Conservation (phyloP, 805 yeast species). For the Candida ascalaphidarum region DNA sequence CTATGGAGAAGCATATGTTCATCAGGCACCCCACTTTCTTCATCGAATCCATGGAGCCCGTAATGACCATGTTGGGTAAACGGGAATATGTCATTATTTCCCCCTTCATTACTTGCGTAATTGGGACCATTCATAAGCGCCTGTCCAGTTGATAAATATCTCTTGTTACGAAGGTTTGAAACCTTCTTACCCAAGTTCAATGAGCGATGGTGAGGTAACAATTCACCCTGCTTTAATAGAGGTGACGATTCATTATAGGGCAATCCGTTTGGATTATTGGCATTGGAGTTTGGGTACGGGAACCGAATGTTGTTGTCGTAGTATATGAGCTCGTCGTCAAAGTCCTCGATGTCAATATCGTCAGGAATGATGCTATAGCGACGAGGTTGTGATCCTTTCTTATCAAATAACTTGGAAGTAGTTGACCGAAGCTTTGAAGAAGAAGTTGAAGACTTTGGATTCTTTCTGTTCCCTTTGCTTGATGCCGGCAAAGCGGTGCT, state of each 20-base stretch:
- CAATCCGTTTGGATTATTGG: constrained; percentile 10
- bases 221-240: constrained; percentile 13
- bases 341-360: constrained; percentile 46
- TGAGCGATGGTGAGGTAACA: constrained; percentile 33
- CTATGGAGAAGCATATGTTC: not conserved
- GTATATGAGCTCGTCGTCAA: constrained; percentile 44
- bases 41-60: constrained; percentile 33
- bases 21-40: constrained; percentile 5
- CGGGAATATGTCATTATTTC: constrained; percentile 19
- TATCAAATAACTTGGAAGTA: constrained; percentile 65
- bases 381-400: constrained; percentile 63
- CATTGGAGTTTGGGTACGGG: constrained; percentile 19
- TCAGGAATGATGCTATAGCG: constrained; percentile 67
- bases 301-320: constrained; percentile 33
- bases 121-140: constrained; percentile 7
- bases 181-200: constrained; percentile 20
- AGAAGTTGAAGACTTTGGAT: constrained; percentile 17
- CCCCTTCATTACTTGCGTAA: constrained; percentile 2
- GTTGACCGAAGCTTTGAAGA: constrained; percentile 51
- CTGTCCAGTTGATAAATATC: constrained; percentile 32
- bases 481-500: not conserved
- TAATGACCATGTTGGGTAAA: constrained; percentile 23
- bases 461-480: constrained; percentile 12
- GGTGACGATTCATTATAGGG: constrained; percentile 23
- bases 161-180: constrained; percentile 15